Base-by-base conservation (phyloP, 2,329 filamentous ascomycete genomes). In the Paecilomyces variotii region DNA sequence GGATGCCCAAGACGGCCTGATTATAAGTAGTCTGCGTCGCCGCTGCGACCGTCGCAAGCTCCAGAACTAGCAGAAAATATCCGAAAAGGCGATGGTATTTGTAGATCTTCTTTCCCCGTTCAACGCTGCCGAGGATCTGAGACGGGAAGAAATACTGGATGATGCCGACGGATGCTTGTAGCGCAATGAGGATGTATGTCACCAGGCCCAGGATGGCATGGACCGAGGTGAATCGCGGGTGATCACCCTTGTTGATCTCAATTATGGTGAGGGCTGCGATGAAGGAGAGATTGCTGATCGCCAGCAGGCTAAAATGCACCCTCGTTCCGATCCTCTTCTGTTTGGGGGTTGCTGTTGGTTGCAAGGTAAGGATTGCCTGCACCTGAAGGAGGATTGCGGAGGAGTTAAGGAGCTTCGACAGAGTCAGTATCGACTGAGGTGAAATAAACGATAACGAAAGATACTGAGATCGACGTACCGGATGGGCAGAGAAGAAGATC, bases 401-500 rank as follows among this genome's bases (percentile, higher is more conserved):
- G 64, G 76, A 83, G 67, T 84, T 84, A 65, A 82, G 74, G 12
- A 82, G 74, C 79, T 80, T 45, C 39, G 60, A 25, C 12, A 25
- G 19, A 32, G 30, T 24, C n/a, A 50, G 59, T 53, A 39, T 52
- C 12, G 45, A 51, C 25, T 2, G 56, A 57, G 10, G 26, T 55
- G 26, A 52, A 11, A 30, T 26, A 12, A 49, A n/a, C 14, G 28
- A 54, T 59, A 45, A 57, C 34, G 30, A 34, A 56, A 59, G 24
- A 50, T 45, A 30, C 54, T 55, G 34, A 10, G 78, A 80, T 75
- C 83, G 80, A 59, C 87, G 79, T 70, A 97, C 86, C 6, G 93
- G 93, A 74, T 97, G 93, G 7, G 87, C 85, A 19, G 90, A 91
- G 82, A 97, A 96, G 66, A 96, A 85, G 45, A 90, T 89, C 61